Evolutionary conservation across 2,329 filamentous ascomycete genomes (phyloP).

Genomic region (Microascus cirrosus): DNA sequence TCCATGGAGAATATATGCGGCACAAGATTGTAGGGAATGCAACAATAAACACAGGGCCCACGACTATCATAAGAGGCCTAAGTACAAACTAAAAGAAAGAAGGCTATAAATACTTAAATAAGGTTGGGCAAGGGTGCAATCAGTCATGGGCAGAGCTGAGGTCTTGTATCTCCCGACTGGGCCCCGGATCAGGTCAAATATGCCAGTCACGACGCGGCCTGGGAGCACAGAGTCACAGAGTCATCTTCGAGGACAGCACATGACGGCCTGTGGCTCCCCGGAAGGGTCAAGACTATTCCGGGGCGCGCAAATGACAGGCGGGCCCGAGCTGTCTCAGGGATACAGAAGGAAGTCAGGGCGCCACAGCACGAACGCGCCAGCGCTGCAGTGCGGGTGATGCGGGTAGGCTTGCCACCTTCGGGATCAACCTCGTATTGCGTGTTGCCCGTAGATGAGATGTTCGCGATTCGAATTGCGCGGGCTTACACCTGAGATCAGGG

Average conservation of each 20-base stretch:
- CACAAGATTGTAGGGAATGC: not conserved
- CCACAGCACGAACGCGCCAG: not conserved
- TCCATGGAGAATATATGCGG: not conserved
- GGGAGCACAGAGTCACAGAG: slow-evolving; percentile 5
- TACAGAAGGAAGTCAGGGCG: not conserved
- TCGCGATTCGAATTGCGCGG: not conserved
- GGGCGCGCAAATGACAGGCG: not conserved
- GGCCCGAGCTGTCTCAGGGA: not conserved
- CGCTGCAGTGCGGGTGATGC: not conserved
- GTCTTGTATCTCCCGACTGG: slow-evolving; percentile 2
- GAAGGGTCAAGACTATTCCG: not conserved
- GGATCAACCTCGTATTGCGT: not conserved
- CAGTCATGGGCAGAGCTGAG: slow-evolving; percentile 2
- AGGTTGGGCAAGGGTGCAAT: not conserved
- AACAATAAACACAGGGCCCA: not conserved
- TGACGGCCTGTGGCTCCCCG: not conserved
- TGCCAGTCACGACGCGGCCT: not conserved
- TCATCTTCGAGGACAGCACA: slow-evolving; percentile 1
- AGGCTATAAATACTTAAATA: not conserved
- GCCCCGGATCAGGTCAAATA: not conserved
- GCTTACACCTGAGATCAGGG: not conserved
- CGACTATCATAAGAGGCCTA: not conserved
- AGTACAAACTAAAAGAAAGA: not conserved
- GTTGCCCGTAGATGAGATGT: not conserved
- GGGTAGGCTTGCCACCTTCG: not conserved